Conservation (phyloP, 108 stramenopile species). For the Chaetoceros muelleri region DNA sequence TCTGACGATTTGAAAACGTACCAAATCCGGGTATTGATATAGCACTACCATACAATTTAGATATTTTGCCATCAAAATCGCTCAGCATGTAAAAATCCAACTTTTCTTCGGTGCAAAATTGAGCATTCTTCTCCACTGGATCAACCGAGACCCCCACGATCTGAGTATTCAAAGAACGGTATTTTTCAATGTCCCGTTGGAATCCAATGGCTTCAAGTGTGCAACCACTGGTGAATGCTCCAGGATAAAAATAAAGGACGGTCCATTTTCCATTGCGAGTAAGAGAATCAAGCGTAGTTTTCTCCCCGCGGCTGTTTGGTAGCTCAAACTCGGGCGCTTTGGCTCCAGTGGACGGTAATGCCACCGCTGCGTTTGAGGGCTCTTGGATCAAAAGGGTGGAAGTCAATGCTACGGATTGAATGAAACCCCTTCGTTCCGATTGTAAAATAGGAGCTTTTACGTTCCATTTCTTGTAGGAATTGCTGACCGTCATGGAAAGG, state of each 20-base stretch:
- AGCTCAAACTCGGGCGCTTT: slow-evolving; percentile 55
- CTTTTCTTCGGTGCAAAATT: slow-evolving; percentile 54
- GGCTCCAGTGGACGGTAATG: slow-evolving; percentile 18
- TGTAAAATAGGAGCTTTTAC: too few species aligned
- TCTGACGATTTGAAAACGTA: slow-evolving; percentile 72
- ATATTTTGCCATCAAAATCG: slow-evolving; percentile 53
- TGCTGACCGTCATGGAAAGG: too few species aligned
- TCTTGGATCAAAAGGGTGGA: not conserved
- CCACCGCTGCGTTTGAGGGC: not conserved
- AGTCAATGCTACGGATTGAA: not conserved
- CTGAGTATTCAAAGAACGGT: slow-evolving; percentile 43
- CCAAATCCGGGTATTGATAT: slow-evolving; percentile 68
- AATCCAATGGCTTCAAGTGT: slow-evolving; percentile 73
- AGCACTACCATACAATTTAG: slow-evolving; percentile 44
- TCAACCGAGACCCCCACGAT: slow-evolving; percentile 78
- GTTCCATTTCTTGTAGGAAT: too few species aligned
- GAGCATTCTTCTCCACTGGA: slow-evolving; percentile 66
- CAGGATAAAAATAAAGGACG: slow-evolving; percentile 79
- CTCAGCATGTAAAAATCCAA: slow-evolving; percentile 67
- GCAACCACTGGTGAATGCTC: slow-evolving; percentile 72
- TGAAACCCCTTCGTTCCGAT: too few species aligned
- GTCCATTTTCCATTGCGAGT: slow-evolving; percentile 47
- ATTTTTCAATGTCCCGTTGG: slow-evolving; percentile 41
- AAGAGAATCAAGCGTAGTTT: slow-evolving; percentile 28
- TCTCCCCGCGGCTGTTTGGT: slow-evolving; percentile 47